Evolutionary conservation across 208 protist genomes (phyloP).

Genomic region (Blastocrithidia nonstop): DNA sequence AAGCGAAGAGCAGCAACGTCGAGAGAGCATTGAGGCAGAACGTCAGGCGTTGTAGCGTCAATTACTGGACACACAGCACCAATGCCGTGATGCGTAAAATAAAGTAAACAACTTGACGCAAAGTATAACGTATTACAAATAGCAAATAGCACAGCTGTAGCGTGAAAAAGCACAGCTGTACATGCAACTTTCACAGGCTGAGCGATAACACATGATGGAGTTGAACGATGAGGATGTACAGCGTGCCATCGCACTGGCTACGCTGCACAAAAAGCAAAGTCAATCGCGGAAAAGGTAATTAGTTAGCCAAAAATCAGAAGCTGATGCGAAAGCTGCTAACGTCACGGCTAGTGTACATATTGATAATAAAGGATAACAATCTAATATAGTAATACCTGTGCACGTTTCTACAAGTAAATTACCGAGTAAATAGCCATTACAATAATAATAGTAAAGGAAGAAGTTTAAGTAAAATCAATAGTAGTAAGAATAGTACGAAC

Average conservation of each 20-base stretch:
- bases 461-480: conserved; percentile 1
- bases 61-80: conserved; percentile 23
- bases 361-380: no score
- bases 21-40: conserved; percentile 41
- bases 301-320: no score
- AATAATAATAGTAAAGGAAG: background rate
- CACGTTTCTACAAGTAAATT: background rate
- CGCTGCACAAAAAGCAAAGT: conserved; percentile 15
- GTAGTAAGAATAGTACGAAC: conserved; percentile 51
- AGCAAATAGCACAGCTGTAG: conserved; percentile 28
- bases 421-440: no score
- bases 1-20: conserved; percentile 46
- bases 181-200: conserved; percentile 15
- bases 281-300: no score
- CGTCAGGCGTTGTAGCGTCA: conserved; percentile 37
- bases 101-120: conserved; percentile 17
- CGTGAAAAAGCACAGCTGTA: conserved; percentile 20
- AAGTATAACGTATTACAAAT: conserved; percentile 30
- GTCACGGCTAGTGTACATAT: no score
- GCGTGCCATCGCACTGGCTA: conserved; percentile 47
- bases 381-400: no score
- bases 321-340: no score
- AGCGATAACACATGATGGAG: conserved; percentile 22
- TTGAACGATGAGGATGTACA: conserved; percentile 53
- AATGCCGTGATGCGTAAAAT: conserved; percentile 29